Evolutionary conservation across 2,329 filamentous ascomycete species (phyloP).

Genomic region (Hawksworthiomyces lignivorus): DNA sequence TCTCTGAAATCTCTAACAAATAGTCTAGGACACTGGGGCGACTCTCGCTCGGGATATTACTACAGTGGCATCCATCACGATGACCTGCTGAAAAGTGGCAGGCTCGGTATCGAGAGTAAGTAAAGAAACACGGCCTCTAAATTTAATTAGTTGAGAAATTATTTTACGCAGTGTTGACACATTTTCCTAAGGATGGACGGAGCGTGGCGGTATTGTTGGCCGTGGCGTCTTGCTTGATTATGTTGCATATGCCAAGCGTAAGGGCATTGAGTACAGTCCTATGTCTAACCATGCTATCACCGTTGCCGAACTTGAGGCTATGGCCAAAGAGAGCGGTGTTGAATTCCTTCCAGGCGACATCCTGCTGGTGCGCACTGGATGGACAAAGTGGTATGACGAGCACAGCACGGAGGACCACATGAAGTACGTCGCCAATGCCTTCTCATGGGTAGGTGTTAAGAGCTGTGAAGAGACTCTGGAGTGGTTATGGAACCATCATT

Average conservation of each 20-base stretch:
- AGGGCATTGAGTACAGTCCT: constrained; percentile 42
- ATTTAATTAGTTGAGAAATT: too few species aligned
- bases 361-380: constrained; percentile 57
- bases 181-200: constrained; percentile 8
- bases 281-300: constrained; percentile 47
- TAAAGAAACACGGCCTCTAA: too few species aligned
- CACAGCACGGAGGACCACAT: constrained; percentile 29
- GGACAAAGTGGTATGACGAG: constrained; percentile 48
- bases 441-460: constrained; percentile 29
- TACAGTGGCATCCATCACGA: constrained; percentile 28
- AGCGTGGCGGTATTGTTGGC: constrained; percentile 41
- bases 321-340: constrained; percentile 51
- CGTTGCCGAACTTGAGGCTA: constrained; percentile 46
- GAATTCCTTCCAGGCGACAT: constrained; percentile 59
- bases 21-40: constrained; percentile 11
- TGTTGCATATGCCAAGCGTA: constrained; percentile 38
- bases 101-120: constrained; percentile 29
- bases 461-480: constrained; percentile 44
- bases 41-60: constrained; percentile 10
- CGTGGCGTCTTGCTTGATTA: constrained; percentile 52
- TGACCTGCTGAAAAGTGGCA: constrained; percentile 17
- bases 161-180: too few species aligned
- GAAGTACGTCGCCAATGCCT: constrained; percentile 23
- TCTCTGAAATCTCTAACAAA: constrained; percentile 18
- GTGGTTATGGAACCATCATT: constrained; percentile 64